Base-by-base conservation (phyloP, 495 filamentous ascomycete species). In the Penicillium tannophilum region DNA sequence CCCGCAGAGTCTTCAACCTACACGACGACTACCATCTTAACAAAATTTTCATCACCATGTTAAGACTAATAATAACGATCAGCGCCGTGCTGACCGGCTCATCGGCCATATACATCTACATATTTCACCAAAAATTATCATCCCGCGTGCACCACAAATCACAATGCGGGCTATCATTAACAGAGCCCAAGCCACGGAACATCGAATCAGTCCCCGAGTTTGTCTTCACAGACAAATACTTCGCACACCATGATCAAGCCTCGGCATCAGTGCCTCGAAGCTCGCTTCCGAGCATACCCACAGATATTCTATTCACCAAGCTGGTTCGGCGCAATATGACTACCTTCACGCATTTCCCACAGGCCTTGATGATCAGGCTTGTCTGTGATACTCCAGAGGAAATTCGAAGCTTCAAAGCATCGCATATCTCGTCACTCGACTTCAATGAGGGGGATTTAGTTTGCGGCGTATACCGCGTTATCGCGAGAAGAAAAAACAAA, bases 281-380 rank as follows among this genome's bases (percentile, higher is more conserved):
- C 4, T 52, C 52, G 1, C 66, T 76, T 9, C 70, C 70, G 19
- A 35, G 46, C 11, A 48, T 59, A 20, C n/a, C 59, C 0, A 55
- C 58, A 1, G 50, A 57, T 0, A 26, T 61, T 4, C 59, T 76
- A 6, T 63, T 78, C 36, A 69, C 60, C 14, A 55, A 60, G 8
- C 64, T 75, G 6, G 54, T 73, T 4, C 72, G 71, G 10, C 71
- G 68, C 55, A 78, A 75, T 28, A 75, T 78, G 72, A 64, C 48
- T 1, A 59, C 58, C 0, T 76, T 78, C 24, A 51, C 69, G 19
- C 66, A 59, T 12, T 69, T 69, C 20, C 73, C 72, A 10, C 68
- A 74, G 47, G 68, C 70, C 0, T 60, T 64, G n/a, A 60, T 72
- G 23, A 50, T 73, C 0, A 55, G 60, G 10, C 10, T 71, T n/a